Base-by-base conservation (phyloP, 1,139 yeast species). In the Blastobotrys petasosporus region DNA sequence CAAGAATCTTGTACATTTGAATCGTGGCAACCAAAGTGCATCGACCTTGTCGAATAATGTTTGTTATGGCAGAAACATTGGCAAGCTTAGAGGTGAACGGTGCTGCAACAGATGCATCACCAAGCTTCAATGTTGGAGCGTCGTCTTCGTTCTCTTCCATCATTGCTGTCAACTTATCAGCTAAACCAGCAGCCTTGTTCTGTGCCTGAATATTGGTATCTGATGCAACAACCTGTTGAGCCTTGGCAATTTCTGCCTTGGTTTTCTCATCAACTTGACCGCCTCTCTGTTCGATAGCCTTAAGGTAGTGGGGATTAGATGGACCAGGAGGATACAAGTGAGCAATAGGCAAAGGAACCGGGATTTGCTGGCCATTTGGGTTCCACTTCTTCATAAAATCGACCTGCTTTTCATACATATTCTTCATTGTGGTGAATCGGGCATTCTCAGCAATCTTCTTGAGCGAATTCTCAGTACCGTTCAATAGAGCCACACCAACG, bases 21-120 rank as follows among this genome's bases (percentile, higher is more conserved):
- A 92, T 90, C 16, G 98, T 92, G 12, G 97, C 88, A 47, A 94
- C 97, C 59, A 92, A 75, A 9, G 99, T 96, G 74, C 96, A 87
- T 70, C 99, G 88, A 57, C 99, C 99, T 75, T 94, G 97, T 69
- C 99, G 90, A 58, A 92, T 79, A 55, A 92, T 86, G 62, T 88
- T 83, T 45, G 95, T 85, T 48, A 94, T 97, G 46, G 98, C 84
- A 47, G 92, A 79, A 41, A 94, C 98, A 63, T 85, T 85, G 32
- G 96, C 80, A 56, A 92, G 77, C 65, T 92, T 92, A 25, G 97
- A 90, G 15, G 99, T 92, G 65, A 92, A 88, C 39, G 99, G 99
- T 34, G 99, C 99, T 48, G 99, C 99, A 59, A 94, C 96, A 25
- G 97, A 90, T 8, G 99, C 99, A 70, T 92, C 99, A 60, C 99